A percentile compares a stretch with the other conserved stretches of the same genome.
phyloP scores from a whole-genome alignment of 495 filamentous ascomycete genomes.

The Xylona heveae region DNA sequence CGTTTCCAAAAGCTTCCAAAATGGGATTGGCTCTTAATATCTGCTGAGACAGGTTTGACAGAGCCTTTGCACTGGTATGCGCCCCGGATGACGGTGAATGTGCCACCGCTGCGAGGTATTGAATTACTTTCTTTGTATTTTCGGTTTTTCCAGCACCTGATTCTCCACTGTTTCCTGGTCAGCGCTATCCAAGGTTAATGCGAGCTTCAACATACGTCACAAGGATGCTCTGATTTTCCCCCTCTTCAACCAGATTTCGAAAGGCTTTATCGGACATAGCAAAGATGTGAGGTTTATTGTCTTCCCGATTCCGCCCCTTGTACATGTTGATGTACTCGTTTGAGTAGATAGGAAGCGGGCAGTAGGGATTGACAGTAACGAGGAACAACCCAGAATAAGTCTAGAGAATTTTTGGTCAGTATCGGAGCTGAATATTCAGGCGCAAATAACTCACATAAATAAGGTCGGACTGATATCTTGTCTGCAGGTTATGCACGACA shows the following conservation, averaged over 20 bases:
- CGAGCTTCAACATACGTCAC: conserved; percentile 40
- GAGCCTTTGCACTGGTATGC: conserved; percentile 37
- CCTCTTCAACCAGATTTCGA: conserved; percentile 84
- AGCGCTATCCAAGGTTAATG: background rate
- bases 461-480: conserved; percentile 80
- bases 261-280: conserved; percentile 98
- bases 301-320: conserved; percentile 69
- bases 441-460: conserved; percentile 47
- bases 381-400: conserved; percentile 97
- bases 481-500: conserved; percentile 90
- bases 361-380: conserved; percentile 95
- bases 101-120: conserved; percentile 90
- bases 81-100: conserved; percentile 49
- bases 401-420: conserved; percentile 13
- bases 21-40: conserved; percentile 95
- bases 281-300: conserved; percentile 93
- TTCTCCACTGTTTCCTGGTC: conserved; percentile 37
- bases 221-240: conserved; percentile 89
- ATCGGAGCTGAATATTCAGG: background rate
- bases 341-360: conserved; percentile 81
- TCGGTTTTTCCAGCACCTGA: conserved; percentile 98
- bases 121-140: conserved; percentile 99
- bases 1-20: conserved; percentile 94
- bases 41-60: conserved; percentile 85
- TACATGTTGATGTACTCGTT: conserved; percentile 97